Evolutionary conservation across 2,329 filamentous ascomycete species (phyloP).

Genomic region (Verticillium tricorpus): DNA sequence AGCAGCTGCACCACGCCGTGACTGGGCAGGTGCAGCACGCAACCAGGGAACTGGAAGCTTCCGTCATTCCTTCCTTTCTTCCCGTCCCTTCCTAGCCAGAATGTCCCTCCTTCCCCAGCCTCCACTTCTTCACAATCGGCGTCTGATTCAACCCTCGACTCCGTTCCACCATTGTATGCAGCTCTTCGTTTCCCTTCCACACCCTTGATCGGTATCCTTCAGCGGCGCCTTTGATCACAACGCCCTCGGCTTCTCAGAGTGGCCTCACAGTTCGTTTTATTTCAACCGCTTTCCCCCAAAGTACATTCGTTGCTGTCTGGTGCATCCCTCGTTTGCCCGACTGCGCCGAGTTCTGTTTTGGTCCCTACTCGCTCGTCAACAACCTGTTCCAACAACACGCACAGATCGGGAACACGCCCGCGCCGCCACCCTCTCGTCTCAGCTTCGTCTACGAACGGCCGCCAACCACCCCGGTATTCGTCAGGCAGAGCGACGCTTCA

Average conservation of each 20-base stretch:
- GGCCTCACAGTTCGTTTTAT: background rate
- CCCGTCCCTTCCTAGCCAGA: background rate
- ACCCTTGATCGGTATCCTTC: background rate
- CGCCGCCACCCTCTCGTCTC: background rate
- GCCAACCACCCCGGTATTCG: background rate
- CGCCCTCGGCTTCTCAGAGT: background rate
- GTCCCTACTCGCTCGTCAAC: background rate
- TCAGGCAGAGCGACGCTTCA: background rate
- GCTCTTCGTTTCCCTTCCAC: background rate
- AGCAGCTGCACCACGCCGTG: background rate
- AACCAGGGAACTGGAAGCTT: constrained; percentile 9
- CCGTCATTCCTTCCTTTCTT: constrained; percentile 10
- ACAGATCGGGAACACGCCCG: background rate
- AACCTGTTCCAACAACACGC: background rate
- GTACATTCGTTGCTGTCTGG: background rate
- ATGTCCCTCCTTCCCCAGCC: constrained; percentile 3
- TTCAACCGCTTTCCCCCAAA: background rate
- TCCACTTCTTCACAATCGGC: background rate
- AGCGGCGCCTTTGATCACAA: background rate
- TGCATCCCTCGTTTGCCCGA: background rate
- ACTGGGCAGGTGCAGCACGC: background rate
- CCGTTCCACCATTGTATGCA: background rate
- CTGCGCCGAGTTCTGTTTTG: background rate
- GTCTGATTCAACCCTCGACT: background rate
- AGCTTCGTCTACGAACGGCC: background rate